A percentile compares a stretch with the other conserved stretches of the same genome.
phyloP scores from a whole-genome alignment of 352 stramenopile genomes.

The Phytopythium delawarense region DNA sequence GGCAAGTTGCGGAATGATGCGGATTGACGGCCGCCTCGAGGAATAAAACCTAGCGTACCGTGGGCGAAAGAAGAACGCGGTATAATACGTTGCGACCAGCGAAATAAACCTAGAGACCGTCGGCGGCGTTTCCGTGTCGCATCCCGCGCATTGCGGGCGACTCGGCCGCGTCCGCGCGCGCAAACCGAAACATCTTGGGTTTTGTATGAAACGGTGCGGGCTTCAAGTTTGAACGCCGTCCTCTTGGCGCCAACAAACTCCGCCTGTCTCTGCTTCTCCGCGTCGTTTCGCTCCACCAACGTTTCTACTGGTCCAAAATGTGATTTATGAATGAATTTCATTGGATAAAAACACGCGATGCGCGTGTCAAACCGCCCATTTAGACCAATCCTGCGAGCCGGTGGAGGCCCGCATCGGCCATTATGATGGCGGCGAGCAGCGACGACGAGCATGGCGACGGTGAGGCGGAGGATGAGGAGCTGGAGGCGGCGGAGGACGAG shows the following conservation, averaged over 20 bases:
- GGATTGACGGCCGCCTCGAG: background rate
- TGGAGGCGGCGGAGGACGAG: background rate
- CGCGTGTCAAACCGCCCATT: background rate
- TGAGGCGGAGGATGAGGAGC: background rate
- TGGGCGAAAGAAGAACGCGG: background rate
- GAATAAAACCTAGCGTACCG: slow-evolving; percentile 6
- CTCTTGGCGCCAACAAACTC: background rate
- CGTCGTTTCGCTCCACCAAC: background rate
- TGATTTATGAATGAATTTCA: background rate
- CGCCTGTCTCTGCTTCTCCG: slow-evolving; percentile 1
- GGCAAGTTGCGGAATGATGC: background rate
- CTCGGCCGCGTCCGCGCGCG: background rate
- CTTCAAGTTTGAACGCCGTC: background rate
- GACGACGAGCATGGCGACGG: slow-evolving; percentile 2
- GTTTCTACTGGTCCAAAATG: background rate
- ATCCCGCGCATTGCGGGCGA: slow-evolving; percentile 1
- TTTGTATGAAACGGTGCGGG: background rate
- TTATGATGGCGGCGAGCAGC: background rate
- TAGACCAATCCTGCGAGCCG: background rate
- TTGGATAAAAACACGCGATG: background rate
- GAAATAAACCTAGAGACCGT: background rate
- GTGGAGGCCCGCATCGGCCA: background rate
- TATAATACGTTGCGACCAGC: background rate
- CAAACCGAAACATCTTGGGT: background rate
- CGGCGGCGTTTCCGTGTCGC: background rate